Evolutionary conservation across 495 filamentous ascomycete genomes (phyloP).

Genomic region (Penicillium parvum): DNA sequence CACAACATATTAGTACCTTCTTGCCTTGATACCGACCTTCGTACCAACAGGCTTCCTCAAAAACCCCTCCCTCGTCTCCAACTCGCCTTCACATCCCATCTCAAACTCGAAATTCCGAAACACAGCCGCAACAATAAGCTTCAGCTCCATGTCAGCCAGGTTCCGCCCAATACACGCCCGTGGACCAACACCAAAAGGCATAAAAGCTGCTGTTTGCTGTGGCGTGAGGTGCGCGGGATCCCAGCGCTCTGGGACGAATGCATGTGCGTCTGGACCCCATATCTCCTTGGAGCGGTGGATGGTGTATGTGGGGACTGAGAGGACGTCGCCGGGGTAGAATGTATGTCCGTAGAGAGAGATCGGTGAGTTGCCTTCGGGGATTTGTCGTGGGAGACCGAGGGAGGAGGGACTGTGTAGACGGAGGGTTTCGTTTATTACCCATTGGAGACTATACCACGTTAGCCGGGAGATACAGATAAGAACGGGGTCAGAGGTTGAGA

Average conservation of each 20-base stretch:
- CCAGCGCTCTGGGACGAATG: conserved; percentile 80
- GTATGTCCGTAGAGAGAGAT: conserved; percentile 49
- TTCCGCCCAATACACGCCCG: conserved; percentile 74
- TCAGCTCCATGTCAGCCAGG: too few relatives aligned
- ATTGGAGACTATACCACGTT: conserved; percentile 45
- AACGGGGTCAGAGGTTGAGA: neutral
- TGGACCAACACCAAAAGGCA: conserved; percentile 76
- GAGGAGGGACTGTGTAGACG: conserved; percentile 80
- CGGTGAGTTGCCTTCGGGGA: conserved; percentile 54
- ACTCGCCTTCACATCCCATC: too few relatives aligned
- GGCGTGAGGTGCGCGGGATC: too few relatives aligned
- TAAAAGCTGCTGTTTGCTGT: conserved; percentile 67
- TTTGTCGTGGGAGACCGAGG: conserved; percentile 73
- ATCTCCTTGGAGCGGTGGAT: conserved; percentile 74
- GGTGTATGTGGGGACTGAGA: conserved; percentile 76
- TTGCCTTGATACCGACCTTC: too few relatives aligned
- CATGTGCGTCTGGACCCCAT: conserved; percentile 69
- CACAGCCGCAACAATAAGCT: too few relatives aligned
- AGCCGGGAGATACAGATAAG: neutral
- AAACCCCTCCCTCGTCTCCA: too few relatives aligned
- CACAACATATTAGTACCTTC: too few relatives aligned
- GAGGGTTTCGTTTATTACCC: conserved; percentile 76
- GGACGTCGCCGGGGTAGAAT: conserved; percentile 65
- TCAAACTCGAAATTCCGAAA: too few relatives aligned
- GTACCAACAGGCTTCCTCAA: too few relatives aligned